A percentile compares a stretch with the other conserved stretches of the same genome.
Evolutionary conservation across 2,329 filamentous ascomycete species (phyloP).

Genomic region (Talaromyces amestolkiae): DNA sequence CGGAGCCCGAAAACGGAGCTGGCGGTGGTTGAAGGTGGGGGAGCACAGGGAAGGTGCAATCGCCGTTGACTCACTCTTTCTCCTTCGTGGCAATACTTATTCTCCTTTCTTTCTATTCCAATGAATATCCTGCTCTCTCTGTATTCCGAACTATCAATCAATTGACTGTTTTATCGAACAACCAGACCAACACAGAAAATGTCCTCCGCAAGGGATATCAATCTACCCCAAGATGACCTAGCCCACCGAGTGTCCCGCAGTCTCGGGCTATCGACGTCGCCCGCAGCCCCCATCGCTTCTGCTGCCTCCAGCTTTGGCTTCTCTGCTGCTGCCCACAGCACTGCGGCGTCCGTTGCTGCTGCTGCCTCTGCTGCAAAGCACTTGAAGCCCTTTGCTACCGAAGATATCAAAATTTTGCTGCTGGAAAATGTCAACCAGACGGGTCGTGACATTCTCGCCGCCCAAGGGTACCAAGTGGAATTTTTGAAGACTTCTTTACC

Average conservation of each 20-base stretch:
- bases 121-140: too few relatives aligned
- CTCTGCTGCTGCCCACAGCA: constrained; percentile 41
- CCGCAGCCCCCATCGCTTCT: constrained; percentile 71
- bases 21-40: constrained; percentile 12
- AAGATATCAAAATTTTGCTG: constrained; percentile 93
- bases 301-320: constrained; percentile 63
- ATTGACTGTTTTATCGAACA: background rate
- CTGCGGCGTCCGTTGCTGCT: constrained; percentile 32
- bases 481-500: constrained; percentile 82
- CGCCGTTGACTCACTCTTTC: constrained; percentile 7
- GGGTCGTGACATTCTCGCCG: constrained; percentile 74
- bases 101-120: background rate
- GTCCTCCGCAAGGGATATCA: constrained; percentile 38
- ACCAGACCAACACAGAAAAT: constrained; percentile 17
- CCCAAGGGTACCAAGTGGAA: constrained; percentile 95
- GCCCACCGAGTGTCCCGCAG: constrained; percentile 55
- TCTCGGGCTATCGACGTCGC: constrained; percentile 71
- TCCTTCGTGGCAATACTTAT: background rate
- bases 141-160: background rate
- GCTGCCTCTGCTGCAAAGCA: constrained; percentile 59
- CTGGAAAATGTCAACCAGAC: constrained; percentile 95
- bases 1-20: constrained; percentile 21
- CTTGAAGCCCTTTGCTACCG: constrained; percentile 90
- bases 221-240: constrained; percentile 27
- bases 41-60: constrained; percentile 1